Evolutionary conservation across 495 filamentous ascomycete genomes (phyloP).

Genomic region (Trichocladium uniseriatum): DNA sequence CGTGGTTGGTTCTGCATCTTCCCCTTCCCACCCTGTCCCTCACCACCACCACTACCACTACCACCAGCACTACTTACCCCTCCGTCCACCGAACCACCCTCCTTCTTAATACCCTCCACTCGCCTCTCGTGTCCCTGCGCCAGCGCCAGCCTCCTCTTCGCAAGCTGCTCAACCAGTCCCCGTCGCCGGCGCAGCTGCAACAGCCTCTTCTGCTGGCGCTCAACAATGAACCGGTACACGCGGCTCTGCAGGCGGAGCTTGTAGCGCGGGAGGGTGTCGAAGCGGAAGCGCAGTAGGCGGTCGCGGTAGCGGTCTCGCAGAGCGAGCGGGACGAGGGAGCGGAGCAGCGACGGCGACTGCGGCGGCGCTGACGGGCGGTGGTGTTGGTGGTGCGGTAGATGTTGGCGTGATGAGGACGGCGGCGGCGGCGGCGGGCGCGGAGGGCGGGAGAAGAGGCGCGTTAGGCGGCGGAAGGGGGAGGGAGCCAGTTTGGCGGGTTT

Average conservation of each 20-base stretch:
- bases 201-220: conserved; percentile 49
- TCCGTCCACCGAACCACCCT: not conserved
- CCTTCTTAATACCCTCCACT: not conserved
- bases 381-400: not conserved
- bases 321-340: conserved; percentile 48
- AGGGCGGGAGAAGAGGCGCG: conserved; percentile 5
- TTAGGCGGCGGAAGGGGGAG: conserved; percentile 14
- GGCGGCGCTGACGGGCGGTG: conserved; percentile 15
- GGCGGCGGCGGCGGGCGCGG: not conserved
- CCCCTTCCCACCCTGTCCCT: not conserved
- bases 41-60: not conserved
- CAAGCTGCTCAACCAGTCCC: conserved; percentile 33
- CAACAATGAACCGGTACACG: conserved; percentile 63
- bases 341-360: conserved; percentile 39
- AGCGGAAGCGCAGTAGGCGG: conserved; percentile 54
- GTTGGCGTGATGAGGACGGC: not conserved
- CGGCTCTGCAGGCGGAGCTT: conserved; percentile 60
- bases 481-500: conserved; percentile 19
- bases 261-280: conserved; percentile 63
- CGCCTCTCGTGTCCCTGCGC: not conserved
- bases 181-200: conserved; percentile 43
- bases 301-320: conserved; percentile 48
- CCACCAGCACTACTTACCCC: not conserved
- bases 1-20: not conserved
- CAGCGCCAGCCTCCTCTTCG: not conserved